Evolutionary conservation across 148 eudicot species (phyloP).

Genomic region (Heliosperma pusillum): DNA sequence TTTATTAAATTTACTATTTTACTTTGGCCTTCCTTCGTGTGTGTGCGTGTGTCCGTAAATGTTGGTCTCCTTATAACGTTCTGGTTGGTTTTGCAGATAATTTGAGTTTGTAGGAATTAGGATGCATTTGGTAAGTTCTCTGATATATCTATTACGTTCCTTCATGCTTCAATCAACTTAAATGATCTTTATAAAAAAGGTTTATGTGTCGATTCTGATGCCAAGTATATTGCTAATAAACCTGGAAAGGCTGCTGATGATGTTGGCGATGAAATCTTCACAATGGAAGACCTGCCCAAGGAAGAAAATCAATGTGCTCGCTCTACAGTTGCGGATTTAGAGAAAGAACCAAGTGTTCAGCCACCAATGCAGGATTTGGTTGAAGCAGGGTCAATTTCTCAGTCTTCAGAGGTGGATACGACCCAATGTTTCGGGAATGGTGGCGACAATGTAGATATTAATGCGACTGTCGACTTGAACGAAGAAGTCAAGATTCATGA

Average conservation of each 20-base stretch:
- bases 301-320: conserved; percentile 10
- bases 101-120: not conserved
- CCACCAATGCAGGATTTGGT: conserved; percentile 6
- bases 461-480: not conserved
- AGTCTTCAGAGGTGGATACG: conserved; percentile 7
- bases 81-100: conserved; percentile 4
- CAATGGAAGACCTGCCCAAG: conserved; percentile 26
- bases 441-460: not conserved
- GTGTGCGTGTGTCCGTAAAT: not conserved
- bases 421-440: conserved; percentile 4
- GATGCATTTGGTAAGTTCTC: not conserved
- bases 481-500: conserved; percentile 5
- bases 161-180: conserved; percentile 1
- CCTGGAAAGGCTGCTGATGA: not conserved
- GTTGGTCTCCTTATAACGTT: not conserved
- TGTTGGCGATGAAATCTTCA: conserved; percentile 16
- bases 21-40: not conserved
- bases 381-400: conserved; percentile 15
- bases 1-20: not conserved
- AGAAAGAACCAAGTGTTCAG: not conserved
- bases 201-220: conserved; percentile 8
- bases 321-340: not conserved
- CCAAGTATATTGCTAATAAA: conserved; percentile 12
- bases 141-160: not conserved
- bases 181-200: not conserved